These are phyloP conservation scores for Phoma sp. DNA, from an alignment of 2,329 filamentous ascomycete species.

Conservation along the genomic window DNA sequence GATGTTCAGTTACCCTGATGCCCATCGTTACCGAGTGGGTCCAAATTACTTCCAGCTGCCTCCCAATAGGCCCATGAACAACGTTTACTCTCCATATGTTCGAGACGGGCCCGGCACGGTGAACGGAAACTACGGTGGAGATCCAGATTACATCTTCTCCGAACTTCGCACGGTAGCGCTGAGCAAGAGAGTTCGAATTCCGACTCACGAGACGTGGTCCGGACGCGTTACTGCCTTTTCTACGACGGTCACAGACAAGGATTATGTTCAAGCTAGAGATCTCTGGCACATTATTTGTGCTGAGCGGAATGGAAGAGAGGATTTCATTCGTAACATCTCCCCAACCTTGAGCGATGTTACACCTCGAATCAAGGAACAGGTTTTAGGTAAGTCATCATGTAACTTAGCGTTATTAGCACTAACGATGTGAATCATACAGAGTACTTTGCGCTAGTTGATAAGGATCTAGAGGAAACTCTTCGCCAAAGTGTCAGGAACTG, in stretches of 20 bases:
- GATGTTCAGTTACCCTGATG: constrained; percentile 69
- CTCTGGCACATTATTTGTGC: no score
- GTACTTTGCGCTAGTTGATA: no score
- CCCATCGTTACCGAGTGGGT: constrained; percentile 57
- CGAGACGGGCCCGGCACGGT: constrained; percentile 42
- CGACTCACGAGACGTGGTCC: constrained; percentile 33
- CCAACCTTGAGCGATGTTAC: no score
- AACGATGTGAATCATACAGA: no score
- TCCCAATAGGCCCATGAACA: constrained; percentile 35
- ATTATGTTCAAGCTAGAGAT: constrained; percentile 59
- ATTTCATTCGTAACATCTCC: no score
- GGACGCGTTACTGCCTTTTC: constrained; percentile 24
- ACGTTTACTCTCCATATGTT: constrained; percentile 38
- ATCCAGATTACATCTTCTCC: constrained; percentile 55
- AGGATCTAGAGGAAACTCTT: no score
- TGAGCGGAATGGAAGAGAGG: no score
- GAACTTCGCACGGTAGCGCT: constrained; percentile 21
- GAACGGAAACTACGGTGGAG: constrained; percentile 56
- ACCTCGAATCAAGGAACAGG: no score
- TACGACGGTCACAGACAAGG: constrained; percentile 54
- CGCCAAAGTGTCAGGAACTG: no score
- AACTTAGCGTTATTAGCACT: no score
- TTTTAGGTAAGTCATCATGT: no score
- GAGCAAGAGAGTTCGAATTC: no score
- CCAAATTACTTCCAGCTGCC: constrained; percentile 60